A percentile compares a stretch with the other conserved stretches of the same genome.
Evolutionary conservation across 495 filamentous ascomycete species (phyloP).

Genomic region (Aspergillus diversus): DNA sequence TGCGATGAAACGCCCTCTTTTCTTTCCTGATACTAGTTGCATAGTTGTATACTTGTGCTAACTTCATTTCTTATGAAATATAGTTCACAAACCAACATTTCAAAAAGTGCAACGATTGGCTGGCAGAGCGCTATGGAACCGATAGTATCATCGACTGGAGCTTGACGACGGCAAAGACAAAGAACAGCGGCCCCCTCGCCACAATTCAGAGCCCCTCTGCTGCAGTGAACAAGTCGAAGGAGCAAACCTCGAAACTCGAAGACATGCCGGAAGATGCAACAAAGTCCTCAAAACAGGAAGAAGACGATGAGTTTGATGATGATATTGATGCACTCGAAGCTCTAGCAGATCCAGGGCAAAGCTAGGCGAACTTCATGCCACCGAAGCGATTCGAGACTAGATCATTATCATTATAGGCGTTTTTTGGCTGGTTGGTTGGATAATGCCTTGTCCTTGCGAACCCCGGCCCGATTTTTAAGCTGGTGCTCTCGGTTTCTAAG

Average conservation of each 20-base stretch:
- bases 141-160: slow-evolving; percentile 87
- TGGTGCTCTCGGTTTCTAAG: too few species aligned
- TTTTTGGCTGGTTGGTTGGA: neutral
- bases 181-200: slow-evolving; percentile 14
- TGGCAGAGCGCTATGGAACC: slow-evolving; percentile 73
- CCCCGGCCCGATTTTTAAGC: too few species aligned
- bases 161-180: slow-evolving; percentile 50
- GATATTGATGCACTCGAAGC: slow-evolving; percentile 48
- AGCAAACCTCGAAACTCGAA: slow-evolving; percentile 9
- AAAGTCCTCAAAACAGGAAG: slow-evolving; percentile 7
- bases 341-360: slow-evolving; percentile 29
- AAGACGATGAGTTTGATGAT: slow-evolving; percentile 42
- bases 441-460: neutral
- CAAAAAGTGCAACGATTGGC: slow-evolving; percentile 86
- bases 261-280: slow-evolving; percentile 5
- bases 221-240: slow-evolving; percentile 24
- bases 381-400: too few species aligned
- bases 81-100: slow-evolving; percentile 88
- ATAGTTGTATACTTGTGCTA: neutral
- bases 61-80: neutral
- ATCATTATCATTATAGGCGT: neutral
- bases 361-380: too few species aligned
- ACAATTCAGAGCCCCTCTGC: slow-evolving; percentile 18
- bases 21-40: neutral
- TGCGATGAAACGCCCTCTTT: neutral